Base-by-base conservation (phyloP, 441 rosid species). In the Cnidoscolus chayamansa region DNA sequence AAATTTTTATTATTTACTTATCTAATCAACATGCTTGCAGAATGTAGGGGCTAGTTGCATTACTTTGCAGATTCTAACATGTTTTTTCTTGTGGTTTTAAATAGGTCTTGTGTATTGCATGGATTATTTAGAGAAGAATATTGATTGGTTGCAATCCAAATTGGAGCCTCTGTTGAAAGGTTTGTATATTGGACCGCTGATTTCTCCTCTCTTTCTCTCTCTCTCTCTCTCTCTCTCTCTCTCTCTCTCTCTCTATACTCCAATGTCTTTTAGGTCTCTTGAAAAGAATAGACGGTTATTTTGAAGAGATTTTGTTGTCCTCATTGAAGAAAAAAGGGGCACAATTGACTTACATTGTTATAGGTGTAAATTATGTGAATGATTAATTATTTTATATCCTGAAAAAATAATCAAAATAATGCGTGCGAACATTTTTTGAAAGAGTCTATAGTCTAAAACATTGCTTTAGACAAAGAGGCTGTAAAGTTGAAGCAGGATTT, bases 41-140 rank as follows among this genome's bases (percentile, higher is more conserved):
- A 59, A 30, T 31, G 6, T 30, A 12, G 4, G 37, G 49, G 37
- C 16, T 35, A 37, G 31, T 61, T 48, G 54, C 20, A 2, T 53
- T 55, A 31, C 13, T 25, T 12, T 40, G n/a, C 73, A 60, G 48
- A 63, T 74, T 60, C 62, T 73, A 9, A 74, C 35, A 15, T 16
- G 20, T 54, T 7, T 57, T 71, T 63, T 45, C 53, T 48, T 63
- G 16, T 65, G 25, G 25, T 69, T 61, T 71, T 40, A 43, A 64
- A 62, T 68, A 92, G 99, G 98, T 72, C 96, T 92, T 60, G 73
- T 92, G 4, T 93, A 92, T 80, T 92, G 98, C 81, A 94, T 89
- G 97, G 94, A 92, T 67, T 90, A 88, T 77, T 79, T 92, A 64
- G 97, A 92, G 86, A 84, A 90, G 86, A 92, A 90, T 81, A 84